Conservation (phyloP, 2,329 filamentous ascomycete species). For the Hortaea sp. region DNA sequence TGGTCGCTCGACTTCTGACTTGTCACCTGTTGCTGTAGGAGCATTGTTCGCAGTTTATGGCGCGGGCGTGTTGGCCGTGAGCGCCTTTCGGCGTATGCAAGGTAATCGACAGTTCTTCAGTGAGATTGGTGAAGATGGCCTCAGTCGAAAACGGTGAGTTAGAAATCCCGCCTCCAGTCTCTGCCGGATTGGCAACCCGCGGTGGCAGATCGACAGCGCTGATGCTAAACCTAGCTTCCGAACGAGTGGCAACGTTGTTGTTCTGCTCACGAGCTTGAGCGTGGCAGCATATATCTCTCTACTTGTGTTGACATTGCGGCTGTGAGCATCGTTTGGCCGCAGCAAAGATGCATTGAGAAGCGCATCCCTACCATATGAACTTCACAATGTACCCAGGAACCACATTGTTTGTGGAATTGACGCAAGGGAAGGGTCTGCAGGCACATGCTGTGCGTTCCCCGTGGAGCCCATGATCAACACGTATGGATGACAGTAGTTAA, state of each 20-base stretch:
- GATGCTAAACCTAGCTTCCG: conserved; percentile 39
- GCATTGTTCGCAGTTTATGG: conserved; percentile 91
- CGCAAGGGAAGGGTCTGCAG: too few species aligned
- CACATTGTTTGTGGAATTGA: too few species aligned
- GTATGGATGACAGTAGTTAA: too few species aligned
- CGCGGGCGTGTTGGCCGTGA: conserved; percentile 69
- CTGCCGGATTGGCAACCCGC: too few species aligned
- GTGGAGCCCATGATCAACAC: too few species aligned
- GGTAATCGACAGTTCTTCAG: conserved; percentile 91
- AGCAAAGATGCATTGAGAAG: too few species aligned
- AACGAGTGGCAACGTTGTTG: conserved; percentile 56
- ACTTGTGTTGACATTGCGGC: conserved; percentile 47
- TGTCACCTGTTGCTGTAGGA: conserved; percentile 8
- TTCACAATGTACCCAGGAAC: too few species aligned
- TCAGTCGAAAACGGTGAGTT: conserved; percentile 41
- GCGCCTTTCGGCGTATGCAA: conserved; percentile 77
- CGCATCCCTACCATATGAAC: too few species aligned
- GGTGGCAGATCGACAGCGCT: background rate
- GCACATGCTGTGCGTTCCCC: too few species aligned
- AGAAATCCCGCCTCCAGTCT: background rate
- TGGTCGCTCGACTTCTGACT: too few species aligned
- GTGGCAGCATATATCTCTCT: conserved; percentile 52
- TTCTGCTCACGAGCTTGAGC: conserved; percentile 52
- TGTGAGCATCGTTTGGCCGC: conserved; percentile 18
- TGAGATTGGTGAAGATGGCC: conserved; percentile 48